phyloP scores from a whole-genome alignment of 345 rosid species.

The Abelmoschus esculentus region DNA sequence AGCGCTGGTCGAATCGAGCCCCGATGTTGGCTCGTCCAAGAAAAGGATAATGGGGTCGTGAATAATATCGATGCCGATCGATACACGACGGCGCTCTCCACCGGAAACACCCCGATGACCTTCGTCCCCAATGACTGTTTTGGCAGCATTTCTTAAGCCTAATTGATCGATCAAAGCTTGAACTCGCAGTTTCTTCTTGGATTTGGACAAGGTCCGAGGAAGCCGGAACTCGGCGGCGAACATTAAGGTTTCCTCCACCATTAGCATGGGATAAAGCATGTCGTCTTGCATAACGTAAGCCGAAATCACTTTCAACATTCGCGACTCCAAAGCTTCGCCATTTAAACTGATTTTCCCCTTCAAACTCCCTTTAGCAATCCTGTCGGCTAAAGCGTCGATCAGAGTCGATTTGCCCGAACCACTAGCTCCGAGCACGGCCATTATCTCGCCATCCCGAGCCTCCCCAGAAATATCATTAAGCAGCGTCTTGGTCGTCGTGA shows the following conservation, averaged over 20 bases:
- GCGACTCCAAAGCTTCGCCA: slow-evolving; percentile 63
- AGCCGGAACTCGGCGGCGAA: slow-evolving; percentile 86
- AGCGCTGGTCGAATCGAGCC: slow-evolving; percentile 90
- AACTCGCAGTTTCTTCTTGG: slow-evolving; percentile 66
- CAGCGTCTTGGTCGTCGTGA: slow-evolving; percentile 50
- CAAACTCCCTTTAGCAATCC: slow-evolving; percentile 75
- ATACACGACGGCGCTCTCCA: slow-evolving; percentile 87
- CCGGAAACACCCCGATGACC: slow-evolving; percentile 95
- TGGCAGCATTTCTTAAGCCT: slow-evolving; percentile 78
- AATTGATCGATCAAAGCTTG: slow-evolving; percentile 80
- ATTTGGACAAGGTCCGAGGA: slow-evolving; percentile 61
- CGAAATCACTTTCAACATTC: slow-evolving; percentile 71
- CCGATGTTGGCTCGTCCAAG: slow-evolving; percentile 93
- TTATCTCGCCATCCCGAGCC: slow-evolving; percentile 76
- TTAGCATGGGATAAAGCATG: slow-evolving; percentile 75
- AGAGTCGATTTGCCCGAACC: slow-evolving; percentile 90
- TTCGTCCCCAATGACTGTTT: slow-evolving; percentile 85
- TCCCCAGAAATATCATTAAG: slow-evolving; percentile 72
- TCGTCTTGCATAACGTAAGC: slow-evolving; percentile 98
- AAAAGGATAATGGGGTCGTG: slow-evolving; percentile 85
- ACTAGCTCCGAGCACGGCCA: slow-evolving; percentile 90
- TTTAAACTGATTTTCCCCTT: slow-evolving; percentile 59
- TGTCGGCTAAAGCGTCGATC: slow-evolving; percentile 69
- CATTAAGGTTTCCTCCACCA: slow-evolving; percentile 82
- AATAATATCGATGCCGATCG: slow-evolving; percentile 81